phyloP scores from a whole-genome alignment of 2,329 filamentous ascomycete species.

The Neopestalotiopsis rosae region DNA sequence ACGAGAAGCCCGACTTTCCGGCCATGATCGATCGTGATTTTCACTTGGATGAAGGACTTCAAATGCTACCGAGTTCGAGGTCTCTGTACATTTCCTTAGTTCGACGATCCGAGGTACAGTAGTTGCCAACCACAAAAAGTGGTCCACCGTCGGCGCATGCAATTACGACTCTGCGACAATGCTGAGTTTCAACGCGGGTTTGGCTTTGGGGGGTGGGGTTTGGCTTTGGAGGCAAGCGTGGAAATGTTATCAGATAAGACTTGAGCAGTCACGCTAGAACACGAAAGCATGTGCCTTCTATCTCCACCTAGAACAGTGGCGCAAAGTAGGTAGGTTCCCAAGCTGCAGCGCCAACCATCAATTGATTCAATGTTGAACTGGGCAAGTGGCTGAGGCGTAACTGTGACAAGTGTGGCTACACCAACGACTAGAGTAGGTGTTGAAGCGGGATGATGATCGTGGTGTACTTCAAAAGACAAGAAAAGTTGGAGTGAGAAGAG shows the following conservation, averaged over 20 bases:
- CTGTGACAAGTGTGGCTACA: no score
- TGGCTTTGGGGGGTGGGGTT: neutral
- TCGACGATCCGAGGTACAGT: no score
- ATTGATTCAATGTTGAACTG: no score
- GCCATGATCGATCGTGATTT: neutral
- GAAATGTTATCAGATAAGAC: constrained; percentile 1
- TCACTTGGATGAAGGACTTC: neutral
- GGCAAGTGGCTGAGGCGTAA: no score
- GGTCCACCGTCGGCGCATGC: neutral
- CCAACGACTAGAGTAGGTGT: no score
- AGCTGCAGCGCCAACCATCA: no score
- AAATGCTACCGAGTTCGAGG: neutral
- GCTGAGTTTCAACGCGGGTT: neutral
- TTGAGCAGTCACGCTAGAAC: neutral
- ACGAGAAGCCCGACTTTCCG: neutral
- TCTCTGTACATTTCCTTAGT: no score
- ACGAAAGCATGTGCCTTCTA: neutral
- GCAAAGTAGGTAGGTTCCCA: no score
- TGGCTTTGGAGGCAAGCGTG: neutral
- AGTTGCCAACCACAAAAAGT: neutral
- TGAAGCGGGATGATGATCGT: no score
- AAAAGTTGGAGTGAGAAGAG: no score
- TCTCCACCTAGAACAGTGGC: neutral
- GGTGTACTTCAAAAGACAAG: no score
- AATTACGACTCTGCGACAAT: neutral